These are phyloP conservation scores for Catenaria anguillulae DNA, from an alignment of 371 early-diverging fungal genomes.

Conservation along the genomic window DNA sequence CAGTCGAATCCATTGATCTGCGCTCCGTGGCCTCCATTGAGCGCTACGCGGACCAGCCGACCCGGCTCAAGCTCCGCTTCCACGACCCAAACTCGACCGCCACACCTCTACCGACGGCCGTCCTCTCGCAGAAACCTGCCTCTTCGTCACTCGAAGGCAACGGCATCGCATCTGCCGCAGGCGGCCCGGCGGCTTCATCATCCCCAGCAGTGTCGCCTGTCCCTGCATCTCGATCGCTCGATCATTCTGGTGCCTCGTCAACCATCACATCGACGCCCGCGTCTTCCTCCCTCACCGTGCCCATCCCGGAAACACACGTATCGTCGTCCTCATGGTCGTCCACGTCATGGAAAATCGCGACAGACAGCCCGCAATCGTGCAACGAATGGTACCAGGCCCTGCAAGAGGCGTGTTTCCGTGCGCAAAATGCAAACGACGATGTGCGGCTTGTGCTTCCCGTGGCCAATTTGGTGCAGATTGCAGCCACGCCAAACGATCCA, in stretches of 20 bases:
- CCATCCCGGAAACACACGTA: too few species aligned
- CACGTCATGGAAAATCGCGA: conserved; percentile 5
- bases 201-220: too few species aligned
- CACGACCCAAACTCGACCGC: conserved; percentile 36
- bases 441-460: conserved; percentile 42
- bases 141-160: too few species aligned
- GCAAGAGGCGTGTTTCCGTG: conserved; percentile 43
- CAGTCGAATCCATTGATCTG: neutral
- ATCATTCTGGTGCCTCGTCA: too few species aligned
- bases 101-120: too few species aligned
- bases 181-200: too few species aligned
- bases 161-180: too few species aligned
- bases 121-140: too few species aligned
- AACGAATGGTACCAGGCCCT: conserved; percentile 27
- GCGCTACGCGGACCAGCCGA: conserved; percentile 30
- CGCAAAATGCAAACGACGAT: conserved; percentile 37
- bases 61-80: conserved; percentile 46
- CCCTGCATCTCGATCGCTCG: too few species aligned
- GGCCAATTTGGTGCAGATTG: conserved; percentile 40
- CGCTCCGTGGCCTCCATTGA: neutral
- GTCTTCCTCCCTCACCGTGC: too few species aligned
- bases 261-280: too few species aligned
- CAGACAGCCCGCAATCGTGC: conserved; percentile 14
- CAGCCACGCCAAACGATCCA: conserved; percentile 13
- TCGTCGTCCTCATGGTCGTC: too few species aligned